These are phyloP conservation scores for Porogramme epimiltina DNA, from an alignment of 1,284 basidiomycete genomes.

Conservation along the genomic window DNA sequence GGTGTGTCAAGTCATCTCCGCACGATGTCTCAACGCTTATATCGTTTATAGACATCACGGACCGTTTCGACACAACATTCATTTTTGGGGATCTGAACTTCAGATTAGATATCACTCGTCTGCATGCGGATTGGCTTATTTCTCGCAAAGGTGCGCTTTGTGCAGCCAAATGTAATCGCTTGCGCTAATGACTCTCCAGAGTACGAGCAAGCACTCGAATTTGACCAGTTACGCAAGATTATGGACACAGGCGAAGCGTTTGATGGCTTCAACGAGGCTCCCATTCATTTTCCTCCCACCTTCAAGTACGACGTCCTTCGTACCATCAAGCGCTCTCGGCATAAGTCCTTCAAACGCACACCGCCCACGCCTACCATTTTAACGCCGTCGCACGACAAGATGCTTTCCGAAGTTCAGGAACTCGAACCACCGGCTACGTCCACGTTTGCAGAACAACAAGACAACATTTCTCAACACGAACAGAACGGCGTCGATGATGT, in stretches of 20 bases:
- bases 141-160: conserved; percentile 32
- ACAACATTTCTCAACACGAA: conserved; percentile 21
- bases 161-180: not conserved
- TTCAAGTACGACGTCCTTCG: conserved; percentile 83
- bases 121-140: conserved; percentile 72
- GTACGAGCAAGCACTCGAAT: conserved; percentile 71
- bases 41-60: conserved; percentile 62
- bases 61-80: conserved; percentile 83
- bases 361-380: conserved; percentile 31
- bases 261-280: conserved; percentile 70
- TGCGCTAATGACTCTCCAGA: conserved; percentile 40
- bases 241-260: conserved; percentile 65
- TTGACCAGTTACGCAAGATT: conserved; percentile 79
- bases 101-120: conserved; percentile 68
- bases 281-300: conserved; percentile 77
- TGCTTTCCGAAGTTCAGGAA: conserved; percentile 44
- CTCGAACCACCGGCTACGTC: conserved; percentile 25
- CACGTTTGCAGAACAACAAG: conserved; percentile 23
- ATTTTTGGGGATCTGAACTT: conserved; percentile 85
- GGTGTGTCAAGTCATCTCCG: conserved; percentile 39
- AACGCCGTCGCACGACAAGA: conserved; percentile 30
- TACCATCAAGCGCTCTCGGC: conserved; percentile 45
- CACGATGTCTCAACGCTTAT: not conserved
- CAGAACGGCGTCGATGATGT: conserved; percentile 40
- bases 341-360: conserved; percentile 32